Conservation (phyloP, 2,329 filamentous ascomycete genomes). For the Fusarium abutilonis region DNA sequence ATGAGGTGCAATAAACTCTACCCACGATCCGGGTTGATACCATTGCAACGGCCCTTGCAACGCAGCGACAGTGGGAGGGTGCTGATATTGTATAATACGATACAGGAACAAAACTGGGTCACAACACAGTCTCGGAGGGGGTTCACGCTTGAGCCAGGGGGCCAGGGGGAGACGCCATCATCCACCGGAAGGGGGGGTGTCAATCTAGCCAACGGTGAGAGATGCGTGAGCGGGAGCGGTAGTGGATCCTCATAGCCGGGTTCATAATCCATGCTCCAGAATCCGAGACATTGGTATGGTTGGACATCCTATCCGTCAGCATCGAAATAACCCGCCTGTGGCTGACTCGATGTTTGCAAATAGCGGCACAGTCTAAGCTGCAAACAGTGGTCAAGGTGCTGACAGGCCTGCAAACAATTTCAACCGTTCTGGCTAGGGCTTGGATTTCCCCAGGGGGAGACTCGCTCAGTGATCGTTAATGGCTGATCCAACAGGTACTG, state of each 20-base stretch:
- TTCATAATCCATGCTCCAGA: slow-evolving; percentile 19
- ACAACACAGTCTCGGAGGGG: slow-evolving; percentile 14
- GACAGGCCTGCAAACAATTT: slow-evolving; percentile 11
- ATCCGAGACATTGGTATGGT: slow-evolving; percentile 36
- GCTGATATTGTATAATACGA: background rate
- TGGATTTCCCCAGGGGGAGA: slow-evolving; percentile 4
- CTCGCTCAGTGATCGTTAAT: background rate
- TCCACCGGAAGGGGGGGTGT: slow-evolving; percentile 21
- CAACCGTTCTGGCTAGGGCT: slow-evolving; percentile 25
- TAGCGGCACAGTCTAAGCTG: slow-evolving; percentile 29
- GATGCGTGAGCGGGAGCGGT: slow-evolving; percentile 31
- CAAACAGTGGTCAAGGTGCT: slow-evolving; percentile 26
- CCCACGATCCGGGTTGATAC: slow-evolving; percentile 32
- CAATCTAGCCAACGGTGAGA: slow-evolving; percentile 33
- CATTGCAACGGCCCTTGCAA: slow-evolving; percentile 19
- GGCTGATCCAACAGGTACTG: background rate
- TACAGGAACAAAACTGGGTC: slow-evolving; percentile 11
- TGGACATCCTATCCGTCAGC: slow-evolving; percentile 21
- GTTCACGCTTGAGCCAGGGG: slow-evolving; percentile 12
- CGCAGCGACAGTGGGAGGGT: background rate
- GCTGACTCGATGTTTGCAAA: slow-evolving; percentile 32
- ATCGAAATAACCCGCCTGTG: slow-evolving; percentile 28
- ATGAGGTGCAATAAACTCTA: slow-evolving; percentile 39
- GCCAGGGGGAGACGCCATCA: background rate
- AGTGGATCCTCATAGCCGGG: slow-evolving; percentile 29